A percentile compares a stretch with the other conserved stretches of the same genome.
Conservation (phyloP, 495 filamentous ascomycete species). For the Clohesyomyces aquaticus region DNA sequence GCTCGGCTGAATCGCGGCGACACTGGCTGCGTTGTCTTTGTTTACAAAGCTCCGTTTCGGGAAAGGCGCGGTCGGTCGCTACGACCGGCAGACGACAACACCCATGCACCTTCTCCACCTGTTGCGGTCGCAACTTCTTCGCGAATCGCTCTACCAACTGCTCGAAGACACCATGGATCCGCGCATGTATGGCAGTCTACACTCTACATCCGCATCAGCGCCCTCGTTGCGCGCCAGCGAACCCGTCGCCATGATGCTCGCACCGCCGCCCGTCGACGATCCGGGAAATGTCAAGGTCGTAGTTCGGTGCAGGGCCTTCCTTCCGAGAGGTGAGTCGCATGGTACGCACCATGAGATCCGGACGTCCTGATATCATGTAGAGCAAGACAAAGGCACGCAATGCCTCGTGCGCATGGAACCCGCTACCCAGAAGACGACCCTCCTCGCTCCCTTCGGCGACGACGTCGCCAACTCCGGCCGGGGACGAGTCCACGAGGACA, state of each 20-base stretch:
- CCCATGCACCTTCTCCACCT: constrained; percentile 57
- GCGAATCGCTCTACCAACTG: constrained; percentile 33
- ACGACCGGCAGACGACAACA: too few relatives aligned
- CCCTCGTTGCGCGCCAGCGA: constrained; percentile 46
- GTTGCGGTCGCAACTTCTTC: constrained; percentile 52
- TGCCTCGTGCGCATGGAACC: constrained; percentile 94
- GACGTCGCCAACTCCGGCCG: constrained; percentile 63
- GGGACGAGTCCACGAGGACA: constrained; percentile 82
- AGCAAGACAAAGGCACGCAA: constrained; percentile 75
- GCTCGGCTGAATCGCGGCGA: constrained; percentile 2
- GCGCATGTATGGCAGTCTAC: constrained; percentile 57
- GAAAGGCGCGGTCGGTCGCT: neutral
- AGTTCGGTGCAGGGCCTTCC: constrained; percentile 85
- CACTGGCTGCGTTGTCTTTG: neutral
- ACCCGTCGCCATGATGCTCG: constrained; percentile 33
- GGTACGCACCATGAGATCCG: neutral
- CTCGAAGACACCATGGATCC: constrained; percentile 62
- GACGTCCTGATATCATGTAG: constrained; percentile 51
- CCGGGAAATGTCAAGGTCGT: constrained; percentile 90
- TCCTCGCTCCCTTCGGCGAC: constrained; percentile 69
- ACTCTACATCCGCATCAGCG: constrained; percentile 59
- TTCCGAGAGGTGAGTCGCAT: constrained; percentile 73
- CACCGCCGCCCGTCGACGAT: constrained; percentile 47
- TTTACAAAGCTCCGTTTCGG: constrained; percentile 25
- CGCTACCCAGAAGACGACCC: constrained; percentile 73